A percentile compares a stretch with the other conserved stretches of the same genome.
Conservation (phyloP, 2,329 filamentous ascomycete species). For the Xylaria sp. region DNA sequence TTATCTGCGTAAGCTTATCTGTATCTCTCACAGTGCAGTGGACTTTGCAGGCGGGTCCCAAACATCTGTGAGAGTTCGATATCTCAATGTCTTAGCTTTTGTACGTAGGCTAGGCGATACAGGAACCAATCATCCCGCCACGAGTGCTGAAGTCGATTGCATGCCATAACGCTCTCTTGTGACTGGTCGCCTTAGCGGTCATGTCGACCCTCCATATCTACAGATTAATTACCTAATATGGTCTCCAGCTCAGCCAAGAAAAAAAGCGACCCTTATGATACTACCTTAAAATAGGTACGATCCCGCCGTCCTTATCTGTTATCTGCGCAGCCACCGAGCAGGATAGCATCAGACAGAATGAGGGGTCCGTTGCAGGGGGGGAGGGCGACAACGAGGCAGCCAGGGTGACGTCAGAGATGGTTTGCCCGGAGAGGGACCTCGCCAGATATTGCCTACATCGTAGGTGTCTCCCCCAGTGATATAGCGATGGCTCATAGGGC, state of each 20-base stretch:
- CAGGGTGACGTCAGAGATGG: slow-evolving; percentile 32
- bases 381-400: slow-evolving; percentile 16
- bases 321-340: slow-evolving; percentile 18
- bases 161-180: slow-evolving; percentile 21
- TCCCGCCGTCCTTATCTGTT: slow-evolving; percentile 6
- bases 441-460: neutral
- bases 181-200: slow-evolving; percentile 21
- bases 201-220: neutral
- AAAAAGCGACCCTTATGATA: too few relatives aligned
- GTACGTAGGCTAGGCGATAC: neutral
- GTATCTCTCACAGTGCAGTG: neutral
- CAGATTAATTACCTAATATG: neutral
- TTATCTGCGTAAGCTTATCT: neutral
- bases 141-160: slow-evolving; percentile 27
- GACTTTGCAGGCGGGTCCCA: neutral
- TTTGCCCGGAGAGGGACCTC: neutral
- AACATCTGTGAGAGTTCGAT: neutral
- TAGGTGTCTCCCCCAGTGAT: neutral
- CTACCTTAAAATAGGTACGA: neutral
- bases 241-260: too few relatives aligned
- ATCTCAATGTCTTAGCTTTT: neutral
- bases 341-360: slow-evolving; percentile 19
- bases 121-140: slow-evolving; percentile 40
- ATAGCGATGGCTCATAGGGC: neutral
- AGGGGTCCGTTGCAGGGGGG: slow-evolving; percentile 21